A percentile compares a stretch with the other conserved stretches of the same genome.
Conservation (phyloP, 2,329 filamentous ascomycete genomes). For the Cladosporium halotolerans region DNA sequence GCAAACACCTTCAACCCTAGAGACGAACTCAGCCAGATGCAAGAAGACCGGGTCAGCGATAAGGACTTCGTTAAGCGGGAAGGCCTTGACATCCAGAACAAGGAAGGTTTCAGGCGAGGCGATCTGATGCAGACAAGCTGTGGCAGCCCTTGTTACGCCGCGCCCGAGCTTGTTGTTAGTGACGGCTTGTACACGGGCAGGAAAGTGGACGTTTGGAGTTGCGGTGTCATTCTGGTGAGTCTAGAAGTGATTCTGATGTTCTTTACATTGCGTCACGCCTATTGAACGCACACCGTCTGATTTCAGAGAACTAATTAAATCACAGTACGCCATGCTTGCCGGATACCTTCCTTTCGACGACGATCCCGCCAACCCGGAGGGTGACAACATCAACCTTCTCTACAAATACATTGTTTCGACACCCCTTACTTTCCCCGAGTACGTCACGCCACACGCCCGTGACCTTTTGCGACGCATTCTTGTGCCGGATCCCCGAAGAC, state of each 20-base stretch:
- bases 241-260: background rate
- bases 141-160: slow-evolving; percentile 95
- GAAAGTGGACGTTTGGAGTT: slow-evolving; percentile 99
- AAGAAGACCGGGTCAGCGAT: slow-evolving; percentile 80
- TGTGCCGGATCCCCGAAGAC: slow-evolving; percentile 88
- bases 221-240: slow-evolving; percentile 92
- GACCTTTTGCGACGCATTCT: slow-evolving; percentile 89
- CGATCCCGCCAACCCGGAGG: slow-evolving; percentile 94
- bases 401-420: slow-evolving; percentile 99
- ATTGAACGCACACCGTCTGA: background rate
- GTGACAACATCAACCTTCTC: slow-evolving; percentile 96
- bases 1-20: slow-evolving; percentile 91
- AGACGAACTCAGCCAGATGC: slow-evolving; percentile 83
- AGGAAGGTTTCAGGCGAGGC: slow-evolving; percentile 70
- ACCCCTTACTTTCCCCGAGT: slow-evolving; percentile 94
- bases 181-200: slow-evolving; percentile 95
- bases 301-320: slow-evolving; percentile 10
- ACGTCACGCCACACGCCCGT: slow-evolving; percentile 91
- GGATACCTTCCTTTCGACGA: slow-evolving; percentile 97
- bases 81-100: slow-evolving; percentile 66
- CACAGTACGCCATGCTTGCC: slow-evolving; percentile 96
- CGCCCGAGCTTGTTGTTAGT: slow-evolving; percentile 92
- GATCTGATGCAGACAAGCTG: slow-evolving; percentile 99
- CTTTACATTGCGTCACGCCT: background rate
- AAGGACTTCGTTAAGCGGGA: slow-evolving; percentile 81